Conservation (phyloP, 441 rosid genomes). For the Erodium texanum region DNA sequence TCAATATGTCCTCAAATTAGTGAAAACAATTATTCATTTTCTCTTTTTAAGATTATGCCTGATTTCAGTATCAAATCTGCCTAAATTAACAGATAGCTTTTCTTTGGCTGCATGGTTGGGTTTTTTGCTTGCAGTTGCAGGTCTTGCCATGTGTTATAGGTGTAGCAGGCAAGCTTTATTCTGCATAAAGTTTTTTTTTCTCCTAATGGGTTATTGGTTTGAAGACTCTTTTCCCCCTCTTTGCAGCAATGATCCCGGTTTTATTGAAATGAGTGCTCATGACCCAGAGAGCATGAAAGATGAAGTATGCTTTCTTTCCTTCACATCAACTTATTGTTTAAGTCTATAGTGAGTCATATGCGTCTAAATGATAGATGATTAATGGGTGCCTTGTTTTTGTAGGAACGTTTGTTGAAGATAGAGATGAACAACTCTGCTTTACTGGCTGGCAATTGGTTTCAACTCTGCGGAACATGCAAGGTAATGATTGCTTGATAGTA, state of each 20-base stretch:
- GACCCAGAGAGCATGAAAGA: conserved; percentile 77
- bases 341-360: conserved; percentile 7
- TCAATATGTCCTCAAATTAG: conserved; percentile 19
- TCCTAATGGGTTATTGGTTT: conserved; percentile 1
- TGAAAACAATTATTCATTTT: conserved; percentile 9
- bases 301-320: conserved; percentile 51
- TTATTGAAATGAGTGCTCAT: conserved; percentile 60
- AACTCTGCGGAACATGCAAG: conserved; percentile 97
- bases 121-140: conserved; percentile 56
- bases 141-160: conserved; percentile 67
- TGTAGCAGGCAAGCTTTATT: conserved; percentile 64
- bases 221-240: conserved; percentile 3
- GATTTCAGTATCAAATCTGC: conserved; percentile 63
- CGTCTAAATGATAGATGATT: no score
- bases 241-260: conserved; percentile 93
- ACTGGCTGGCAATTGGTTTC: conserved; percentile 93
- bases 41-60: conserved; percentile 5
- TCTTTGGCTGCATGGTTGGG: conserved; percentile 88
- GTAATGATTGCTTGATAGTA: conserved; percentile 25
- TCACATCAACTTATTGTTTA: not conserved
- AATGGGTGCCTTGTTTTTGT: not conserved
- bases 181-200: not conserved
- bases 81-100: conserved; percentile 62
- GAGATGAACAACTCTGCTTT: conserved; percentile 80
- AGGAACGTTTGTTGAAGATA: conserved; percentile 90